Conservation (phyloP, 2,329 filamentous ascomycete species). For the Alternaria sp. region DNA sequence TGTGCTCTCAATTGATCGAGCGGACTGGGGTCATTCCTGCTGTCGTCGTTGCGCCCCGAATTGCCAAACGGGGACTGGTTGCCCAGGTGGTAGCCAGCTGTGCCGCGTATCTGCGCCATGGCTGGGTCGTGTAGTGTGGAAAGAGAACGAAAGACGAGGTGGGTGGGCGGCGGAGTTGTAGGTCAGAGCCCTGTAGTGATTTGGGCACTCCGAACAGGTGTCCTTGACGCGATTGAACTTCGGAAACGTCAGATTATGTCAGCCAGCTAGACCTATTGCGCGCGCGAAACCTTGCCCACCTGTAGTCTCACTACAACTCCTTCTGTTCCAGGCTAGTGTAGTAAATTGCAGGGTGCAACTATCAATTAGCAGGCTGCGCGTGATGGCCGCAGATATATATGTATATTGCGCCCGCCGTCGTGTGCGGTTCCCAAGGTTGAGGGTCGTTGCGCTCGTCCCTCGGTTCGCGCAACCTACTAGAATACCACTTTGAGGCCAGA, state of each 20-base stretch:
- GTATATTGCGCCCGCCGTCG: background rate
- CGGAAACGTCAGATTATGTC: slow-evolving; percentile 26
- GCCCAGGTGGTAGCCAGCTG: slow-evolving; percentile 83
- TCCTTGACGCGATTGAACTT: slow-evolving; percentile 20
- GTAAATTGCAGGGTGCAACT: slow-evolving; percentile 14
- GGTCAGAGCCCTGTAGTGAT: slow-evolving; percentile 10
- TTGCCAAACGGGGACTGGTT: slow-evolving; percentile 76
- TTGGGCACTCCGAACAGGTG: slow-evolving; percentile 36
- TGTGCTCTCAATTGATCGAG: slow-evolving; percentile 91
- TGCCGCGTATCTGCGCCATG: slow-evolving; percentile 69
- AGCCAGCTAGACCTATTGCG: slow-evolving; percentile 22
- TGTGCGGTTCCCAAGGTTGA: background rate
- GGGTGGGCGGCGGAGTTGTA: slow-evolving; percentile 33
- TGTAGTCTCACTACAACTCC: slow-evolving; percentile 11
- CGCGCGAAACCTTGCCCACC: slow-evolving; percentile 4
- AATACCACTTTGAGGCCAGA: slow-evolving; percentile 11
- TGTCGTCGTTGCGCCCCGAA: slow-evolving; percentile 63
- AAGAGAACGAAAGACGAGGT: slow-evolving; percentile 20
- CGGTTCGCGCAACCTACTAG: slow-evolving; percentile 7
- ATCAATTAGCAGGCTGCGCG: slow-evolving; percentile 1
- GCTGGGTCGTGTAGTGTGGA: slow-evolving; percentile 26
- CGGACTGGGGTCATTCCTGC: slow-evolving; percentile 73
- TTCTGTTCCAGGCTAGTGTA: slow-evolving; percentile 12
- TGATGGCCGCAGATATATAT: background rate
- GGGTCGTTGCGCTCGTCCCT: background rate